Conservation (phyloP, 139 green algal genomes). For the Zygnema cylindricum region DNA sequence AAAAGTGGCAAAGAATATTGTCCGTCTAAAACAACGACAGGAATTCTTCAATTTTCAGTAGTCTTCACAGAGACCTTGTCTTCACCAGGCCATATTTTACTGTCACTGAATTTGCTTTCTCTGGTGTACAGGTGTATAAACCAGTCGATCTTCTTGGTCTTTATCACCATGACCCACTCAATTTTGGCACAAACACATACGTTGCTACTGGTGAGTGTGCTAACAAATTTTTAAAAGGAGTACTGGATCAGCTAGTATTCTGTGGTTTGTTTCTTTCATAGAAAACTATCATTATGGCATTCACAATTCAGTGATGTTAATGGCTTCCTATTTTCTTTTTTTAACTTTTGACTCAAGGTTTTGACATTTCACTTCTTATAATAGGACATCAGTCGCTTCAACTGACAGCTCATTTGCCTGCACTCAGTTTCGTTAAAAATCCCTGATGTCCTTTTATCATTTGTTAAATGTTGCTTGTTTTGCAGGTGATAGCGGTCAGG, state of each 20-base stretch:
- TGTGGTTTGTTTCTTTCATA: too few species aligned
- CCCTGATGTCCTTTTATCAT: neutral
- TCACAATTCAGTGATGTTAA: too few species aligned
- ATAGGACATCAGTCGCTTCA: neutral
- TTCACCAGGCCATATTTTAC: neutral
- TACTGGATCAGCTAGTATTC: too few species aligned
- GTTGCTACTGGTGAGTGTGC: slow-evolving; percentile 72
- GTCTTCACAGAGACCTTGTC: neutral
- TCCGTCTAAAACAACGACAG: neutral
- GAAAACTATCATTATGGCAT: too few species aligned
- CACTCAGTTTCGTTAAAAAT: neutral
- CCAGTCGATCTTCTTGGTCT: slow-evolving; percentile 70
- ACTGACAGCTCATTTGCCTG: neutral
- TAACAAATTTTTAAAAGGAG: too few species aligned
- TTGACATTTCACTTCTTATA: neutral
- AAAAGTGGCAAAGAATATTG: slow-evolving; percentile 3
- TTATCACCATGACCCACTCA: slow-evolving; percentile 71
- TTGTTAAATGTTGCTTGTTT: neutral
- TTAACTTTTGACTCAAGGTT: too few species aligned
- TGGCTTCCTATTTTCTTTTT: too few species aligned
- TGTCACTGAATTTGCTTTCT: neutral
- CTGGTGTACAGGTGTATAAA: slow-evolving; percentile 68
- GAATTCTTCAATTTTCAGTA: neutral
- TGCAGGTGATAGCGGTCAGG: slow-evolving; percentile 73
- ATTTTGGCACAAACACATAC: slow-evolving; percentile 64